Percentiles rank a stretch among this genome's conserved stretches.
phyloP scores from a whole-genome alignment of 2,329 filamentous ascomycete genomes.

The Hypoxylon sp. region DNA sequence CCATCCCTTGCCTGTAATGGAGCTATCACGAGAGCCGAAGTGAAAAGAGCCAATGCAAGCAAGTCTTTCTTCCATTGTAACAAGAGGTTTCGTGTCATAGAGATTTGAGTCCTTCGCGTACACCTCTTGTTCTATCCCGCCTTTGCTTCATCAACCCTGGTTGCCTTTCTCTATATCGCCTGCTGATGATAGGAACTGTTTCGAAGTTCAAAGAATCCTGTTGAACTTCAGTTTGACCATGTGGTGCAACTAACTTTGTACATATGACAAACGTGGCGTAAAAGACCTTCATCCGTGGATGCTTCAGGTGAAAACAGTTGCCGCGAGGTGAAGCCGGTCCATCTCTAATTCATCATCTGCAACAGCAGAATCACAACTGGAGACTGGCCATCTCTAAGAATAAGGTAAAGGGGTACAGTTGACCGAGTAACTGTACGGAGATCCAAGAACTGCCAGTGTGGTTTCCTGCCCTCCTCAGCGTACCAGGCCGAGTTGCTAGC shows the following conservation, averaged over 20 bases:
- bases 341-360: constrained; percentile 26
- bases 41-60: constrained; percentile 32
- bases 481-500: constrained; percentile 40
- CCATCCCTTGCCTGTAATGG: constrained; percentile 37
- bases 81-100: constrained; percentile 14
- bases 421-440: constrained; percentile 46
- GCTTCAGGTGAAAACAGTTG: constrained; percentile 36
- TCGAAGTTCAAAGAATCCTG: constrained; percentile 32
- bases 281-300: constrained; percentile 32
- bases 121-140: constrained; percentile 26
- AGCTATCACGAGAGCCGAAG: constrained; percentile 24
- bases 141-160: constrained; percentile 29
- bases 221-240: constrained; percentile 33
- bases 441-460: constrained; percentile 49
- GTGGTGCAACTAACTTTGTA: constrained; percentile 41
- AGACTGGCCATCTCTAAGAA: constrained; percentile 49
- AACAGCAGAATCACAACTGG: constrained; percentile 22
- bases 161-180: constrained; percentile 40
- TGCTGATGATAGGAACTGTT: constrained; percentile 32
- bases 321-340: constrained; percentile 39
- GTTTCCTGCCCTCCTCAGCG: constrained; percentile 49
- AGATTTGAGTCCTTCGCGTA: constrained; percentile 22
- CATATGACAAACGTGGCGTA: constrained; percentile 39
- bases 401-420: constrained; percentile 39
- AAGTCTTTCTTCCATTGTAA: constrained; percentile 31